phyloP scores from a whole-genome alignment of 805 yeast genomes.

The Ogataea trehaloabstinens region DNA sequence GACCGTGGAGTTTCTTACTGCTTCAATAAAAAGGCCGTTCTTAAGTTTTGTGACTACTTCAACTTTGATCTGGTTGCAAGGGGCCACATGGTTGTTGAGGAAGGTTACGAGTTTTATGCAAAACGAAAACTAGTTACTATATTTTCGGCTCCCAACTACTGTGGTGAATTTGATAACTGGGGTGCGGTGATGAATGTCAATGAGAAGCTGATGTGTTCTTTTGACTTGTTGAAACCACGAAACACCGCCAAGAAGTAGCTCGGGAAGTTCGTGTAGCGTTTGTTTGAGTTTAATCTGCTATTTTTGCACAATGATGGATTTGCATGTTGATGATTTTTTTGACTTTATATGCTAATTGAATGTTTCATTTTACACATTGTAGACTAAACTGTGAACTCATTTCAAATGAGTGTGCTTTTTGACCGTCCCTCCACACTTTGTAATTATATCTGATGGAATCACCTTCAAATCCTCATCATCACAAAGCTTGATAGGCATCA shows the following conservation, averaged over 20 bases:
- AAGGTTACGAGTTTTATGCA: slow-evolving; percentile 81
- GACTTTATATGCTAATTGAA: not conserved
- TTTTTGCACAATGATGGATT: too few species aligned
- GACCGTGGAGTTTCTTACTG: slow-evolving; percentile 83
- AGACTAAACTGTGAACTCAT: not conserved
- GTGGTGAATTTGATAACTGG: slow-evolving; percentile 78
- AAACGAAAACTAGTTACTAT: slow-evolving; percentile 73
- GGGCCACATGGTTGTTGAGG: slow-evolving; percentile 90
- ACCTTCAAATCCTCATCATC: slow-evolving; percentile 21
- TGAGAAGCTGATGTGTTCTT: slow-evolving; percentile 64
- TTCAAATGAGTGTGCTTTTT: slow-evolving; percentile 18
- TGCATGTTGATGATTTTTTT: too few species aligned
- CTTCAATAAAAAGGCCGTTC: slow-evolving; percentile 73
- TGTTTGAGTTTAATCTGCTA: not conserved
- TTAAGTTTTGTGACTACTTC: slow-evolving; percentile 60
- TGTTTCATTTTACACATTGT: not conserved
- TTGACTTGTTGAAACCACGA: slow-evolving; percentile 63
- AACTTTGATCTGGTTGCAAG: slow-evolving; percentile 75
- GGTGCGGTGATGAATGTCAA: slow-evolving; percentile 79
- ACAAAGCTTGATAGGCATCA: slow-evolving; percentile 19
- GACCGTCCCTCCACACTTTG: slow-evolving; percentile 22
- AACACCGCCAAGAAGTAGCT: slow-evolving; percentile 11
- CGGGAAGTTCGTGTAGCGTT: not conserved
- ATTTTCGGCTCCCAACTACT: slow-evolving; percentile 80
- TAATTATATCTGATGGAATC: slow-evolving; percentile 25